Conservation (phyloP, 768 basidiomycete species). For the Crassisporium funariophilum region DNA sequence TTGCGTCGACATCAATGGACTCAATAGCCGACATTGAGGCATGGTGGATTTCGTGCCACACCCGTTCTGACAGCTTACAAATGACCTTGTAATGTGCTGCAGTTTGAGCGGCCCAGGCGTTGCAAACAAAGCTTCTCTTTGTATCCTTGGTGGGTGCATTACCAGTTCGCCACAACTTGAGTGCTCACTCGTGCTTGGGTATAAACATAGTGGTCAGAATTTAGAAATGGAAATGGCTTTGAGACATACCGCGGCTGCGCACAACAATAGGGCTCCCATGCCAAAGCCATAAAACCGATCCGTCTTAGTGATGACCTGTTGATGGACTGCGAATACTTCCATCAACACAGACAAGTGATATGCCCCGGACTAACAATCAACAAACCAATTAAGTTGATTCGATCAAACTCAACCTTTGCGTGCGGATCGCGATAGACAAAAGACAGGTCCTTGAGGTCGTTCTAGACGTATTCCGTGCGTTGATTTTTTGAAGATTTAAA, state of each 20-base stretch:
- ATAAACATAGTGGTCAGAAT: no score
- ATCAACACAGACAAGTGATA: not conserved
- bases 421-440: not conserved
- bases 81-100: no score
- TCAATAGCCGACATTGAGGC: not conserved
- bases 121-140: not conserved
- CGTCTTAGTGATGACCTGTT: not conserved
- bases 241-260: not conserved
- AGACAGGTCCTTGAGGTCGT: not conserved
- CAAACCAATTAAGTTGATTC: not conserved
- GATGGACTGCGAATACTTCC: not conserved
- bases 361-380: not conserved
- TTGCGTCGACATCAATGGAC: not conserved
- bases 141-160: not conserved
- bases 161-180: not conserved
- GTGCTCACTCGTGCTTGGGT: not conserved
- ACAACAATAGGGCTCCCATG: not conserved
- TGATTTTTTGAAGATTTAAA: not conserved
- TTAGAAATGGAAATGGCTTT: not conserved
- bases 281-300: not conserved
- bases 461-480: not conserved
- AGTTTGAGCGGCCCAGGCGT: not conserved
- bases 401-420: not conserved
- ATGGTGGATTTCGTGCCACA: no score
- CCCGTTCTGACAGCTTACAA: no score